Base-by-base conservation (phyloP, 805 yeast species). In the Ogataea parapolymorpha region DNA sequence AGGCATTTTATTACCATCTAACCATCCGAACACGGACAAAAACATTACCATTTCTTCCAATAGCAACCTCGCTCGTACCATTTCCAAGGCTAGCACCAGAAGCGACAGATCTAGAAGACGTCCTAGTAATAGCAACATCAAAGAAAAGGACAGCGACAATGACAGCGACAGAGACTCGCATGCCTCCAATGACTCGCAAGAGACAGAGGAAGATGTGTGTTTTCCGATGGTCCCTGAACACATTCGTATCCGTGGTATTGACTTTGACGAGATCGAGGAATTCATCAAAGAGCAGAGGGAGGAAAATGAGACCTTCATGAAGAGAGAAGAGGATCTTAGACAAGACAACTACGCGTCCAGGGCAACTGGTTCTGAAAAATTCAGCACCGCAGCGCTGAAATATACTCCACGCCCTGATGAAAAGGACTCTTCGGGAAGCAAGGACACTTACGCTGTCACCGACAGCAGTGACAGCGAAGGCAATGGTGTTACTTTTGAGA, bases 181-280 rank as follows among this genome's bases (percentile, higher is more conserved):
- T 51, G 85, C 81, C 2, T 82, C 91, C 8, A 71, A 88, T 49
- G 79, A 81, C 14, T 81, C 90, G 4, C 95, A 86, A 53, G 96
- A 89, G 58, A 88, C 96, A 0, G 98, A 91, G 56, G 96, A 88
- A 59, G 98, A 91, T 74, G 99, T 91, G 32, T 91, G 98, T 70
- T 90, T 90, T 65, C 98, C 98, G 2, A 83, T 88, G 87, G 67
- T 79, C 36, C 80, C 85, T 4, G 83, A 82, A 45, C 78, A 74
- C 42, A 68, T 71, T 11, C 69, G 77, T 37, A 51, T 62, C 6
- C 80, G 80, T 45, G 96, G 95, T 13, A 86, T 93, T 51, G 96
- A 91, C 63, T 88, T 91, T 55, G 88, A 80, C 55, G 97, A 89
- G 56, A 75, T 91, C 50, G 96, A 87, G 44, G 93, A 85, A 51